Evolutionary conservation across 176 grass and related monocot species (phyloP).

Genomic region (Aechmea fasciata): DNA sequence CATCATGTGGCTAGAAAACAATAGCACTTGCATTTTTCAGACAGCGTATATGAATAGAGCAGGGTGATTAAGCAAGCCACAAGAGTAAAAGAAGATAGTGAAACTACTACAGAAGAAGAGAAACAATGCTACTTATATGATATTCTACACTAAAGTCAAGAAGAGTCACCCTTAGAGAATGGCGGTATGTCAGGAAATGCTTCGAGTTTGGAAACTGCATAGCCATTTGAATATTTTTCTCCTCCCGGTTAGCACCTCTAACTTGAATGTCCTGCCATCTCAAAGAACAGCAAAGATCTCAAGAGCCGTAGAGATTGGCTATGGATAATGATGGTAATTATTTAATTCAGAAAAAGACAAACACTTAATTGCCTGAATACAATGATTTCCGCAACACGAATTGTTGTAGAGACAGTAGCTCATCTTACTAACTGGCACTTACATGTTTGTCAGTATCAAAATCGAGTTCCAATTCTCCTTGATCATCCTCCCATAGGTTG

Average conservation of each 20-base stretch:
- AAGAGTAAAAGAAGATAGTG: no score
- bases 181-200: constrained; percentile 80
- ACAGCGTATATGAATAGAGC: no score
- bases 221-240: constrained; percentile 87
- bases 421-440: constrained; percentile 21
- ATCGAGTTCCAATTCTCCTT: constrained; percentile 84
- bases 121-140: background rate
- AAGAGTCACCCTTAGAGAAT: constrained; percentile 68
- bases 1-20: no score
- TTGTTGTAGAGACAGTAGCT: background rate
- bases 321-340: background rate
- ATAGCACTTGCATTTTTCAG: no score
- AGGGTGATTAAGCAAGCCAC: no score
- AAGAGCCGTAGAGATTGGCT: background rate
- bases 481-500: constrained; percentile 97
- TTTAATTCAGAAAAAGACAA: background rate
- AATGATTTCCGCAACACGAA: no score
- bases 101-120: background rate
- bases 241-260: constrained; percentile 79
- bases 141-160: background rate
- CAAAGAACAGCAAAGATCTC: constrained; percentile 30
- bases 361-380: background rate
- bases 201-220: constrained; percentile 74
- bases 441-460: constrained; percentile 80
- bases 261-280: constrained; percentile 85